These are phyloP conservation scores for Solanum acaule DNA, from an alignment of 257 asterid species.

Conservation along the genomic window DNA sequence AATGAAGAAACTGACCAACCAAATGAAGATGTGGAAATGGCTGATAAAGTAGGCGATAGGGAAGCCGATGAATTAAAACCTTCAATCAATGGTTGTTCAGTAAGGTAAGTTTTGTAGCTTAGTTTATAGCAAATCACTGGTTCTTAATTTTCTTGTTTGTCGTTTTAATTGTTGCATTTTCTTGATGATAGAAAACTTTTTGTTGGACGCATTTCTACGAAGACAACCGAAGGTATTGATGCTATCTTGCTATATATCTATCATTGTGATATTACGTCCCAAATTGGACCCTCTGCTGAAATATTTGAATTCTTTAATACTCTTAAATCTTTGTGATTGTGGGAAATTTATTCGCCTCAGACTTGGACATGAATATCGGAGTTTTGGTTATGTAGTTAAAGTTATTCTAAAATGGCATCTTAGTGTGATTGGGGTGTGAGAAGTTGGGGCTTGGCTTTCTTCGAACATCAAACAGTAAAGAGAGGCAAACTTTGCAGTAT, in stretches of 20 bases:
- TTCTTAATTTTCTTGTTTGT: constrained; percentile 14
- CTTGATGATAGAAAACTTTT: constrained; percentile 70
- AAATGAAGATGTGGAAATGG: not conserved
- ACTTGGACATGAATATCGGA: too few relatives aligned
- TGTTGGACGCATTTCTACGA: constrained; percentile 98
- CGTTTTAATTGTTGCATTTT: not conserved
- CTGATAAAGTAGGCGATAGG: not conserved
- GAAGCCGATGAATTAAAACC: constrained; percentile 40
- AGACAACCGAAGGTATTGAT: constrained; percentile 83
- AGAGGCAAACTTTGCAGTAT: too few relatives aligned
- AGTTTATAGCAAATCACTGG: constrained; percentile 18
- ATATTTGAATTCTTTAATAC: not conserved
- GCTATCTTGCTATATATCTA: not conserved
- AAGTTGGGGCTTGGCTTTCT: too few relatives aligned
- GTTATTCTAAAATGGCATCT: not conserved
- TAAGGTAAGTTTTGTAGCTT: constrained; percentile 81
- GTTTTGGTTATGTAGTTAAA: not conserved
- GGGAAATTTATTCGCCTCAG: too few relatives aligned
- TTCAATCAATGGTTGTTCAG: constrained; percentile 54
- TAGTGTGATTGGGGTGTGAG: not conserved
- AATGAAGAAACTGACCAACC: too few relatives aligned
- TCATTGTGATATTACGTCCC: not conserved
- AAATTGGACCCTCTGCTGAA: not conserved
- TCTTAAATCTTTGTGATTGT: not conserved
- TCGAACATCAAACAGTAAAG: too few relatives aligned